Conservation (phyloP, 2,329 filamentous ascomycete genomes). For the Trichophyton schoenleinii region DNA sequence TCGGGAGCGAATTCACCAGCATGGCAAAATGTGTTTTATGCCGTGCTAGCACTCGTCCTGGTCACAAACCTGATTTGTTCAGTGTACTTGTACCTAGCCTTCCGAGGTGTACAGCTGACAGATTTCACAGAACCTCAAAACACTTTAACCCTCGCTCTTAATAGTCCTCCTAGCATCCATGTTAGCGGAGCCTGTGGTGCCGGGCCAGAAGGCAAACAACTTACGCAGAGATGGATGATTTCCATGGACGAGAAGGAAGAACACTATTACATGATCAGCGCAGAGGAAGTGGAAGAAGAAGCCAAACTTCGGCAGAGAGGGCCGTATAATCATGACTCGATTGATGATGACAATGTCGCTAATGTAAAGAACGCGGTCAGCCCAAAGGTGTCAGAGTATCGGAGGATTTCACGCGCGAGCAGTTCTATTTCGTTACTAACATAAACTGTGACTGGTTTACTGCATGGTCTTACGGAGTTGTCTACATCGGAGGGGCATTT, state of each 20-base stretch:
- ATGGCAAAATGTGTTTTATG: conserved; percentile 56
- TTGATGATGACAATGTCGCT: conserved; percentile 1
- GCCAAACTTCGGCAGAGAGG: not conserved
- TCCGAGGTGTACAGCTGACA: conserved; percentile 50
- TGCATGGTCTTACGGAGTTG: not conserved
- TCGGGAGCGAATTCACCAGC: conserved; percentile 45
- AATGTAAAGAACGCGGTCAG: conserved; percentile 14
- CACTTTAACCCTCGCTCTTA: conserved; percentile 58
- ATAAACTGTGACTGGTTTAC: not conserved
- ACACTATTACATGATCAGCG: conserved; percentile 40
- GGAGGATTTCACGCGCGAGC: conserved; percentile 19
- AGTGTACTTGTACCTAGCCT: conserved; percentile 46
- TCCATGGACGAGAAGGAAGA: conserved; percentile 36
- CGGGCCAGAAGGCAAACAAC: conserved; percentile 41
- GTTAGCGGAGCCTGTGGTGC: conserved; percentile 46
- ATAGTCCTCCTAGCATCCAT: conserved; percentile 42
- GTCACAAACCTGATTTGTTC: conserved; percentile 54
- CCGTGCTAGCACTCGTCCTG: conserved; percentile 54
- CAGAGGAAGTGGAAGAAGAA: conserved; percentile 15
- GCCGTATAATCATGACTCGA: not conserved
- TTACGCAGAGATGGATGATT: conserved; percentile 35
- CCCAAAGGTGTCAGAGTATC: conserved; percentile 25
- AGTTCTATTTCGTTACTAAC: conserved; percentile 18
- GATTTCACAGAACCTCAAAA: conserved; percentile 71
- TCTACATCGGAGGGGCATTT: not conserved